Conservation (phyloP, 2,329 filamentous ascomycete species). For the Laburnicola sp. region DNA sequence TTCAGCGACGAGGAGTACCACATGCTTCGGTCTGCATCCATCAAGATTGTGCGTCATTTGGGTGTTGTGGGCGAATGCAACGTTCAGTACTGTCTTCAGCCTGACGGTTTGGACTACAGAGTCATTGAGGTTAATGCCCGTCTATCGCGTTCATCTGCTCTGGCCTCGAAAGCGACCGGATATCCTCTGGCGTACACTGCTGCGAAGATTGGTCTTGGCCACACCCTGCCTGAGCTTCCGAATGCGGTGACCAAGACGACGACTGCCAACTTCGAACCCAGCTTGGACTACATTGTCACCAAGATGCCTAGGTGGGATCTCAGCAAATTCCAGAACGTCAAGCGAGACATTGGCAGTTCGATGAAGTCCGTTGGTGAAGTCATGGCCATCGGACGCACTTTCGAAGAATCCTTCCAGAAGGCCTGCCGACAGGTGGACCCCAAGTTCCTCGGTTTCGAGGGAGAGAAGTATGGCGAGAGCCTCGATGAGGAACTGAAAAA, state of each 20-base stretch:
- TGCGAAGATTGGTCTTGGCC: slow-evolving; percentile 95
- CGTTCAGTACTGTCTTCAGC: slow-evolving; percentile 95
- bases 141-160: slow-evolving; percentile 93
- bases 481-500: slow-evolving; percentile 88
- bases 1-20: slow-evolving; percentile 98
- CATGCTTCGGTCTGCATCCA: slow-evolving; percentile 96
- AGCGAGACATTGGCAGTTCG: slow-evolving; percentile 92
- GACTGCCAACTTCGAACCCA: slow-evolving; percentile 97
- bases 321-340: slow-evolving; percentile 98
- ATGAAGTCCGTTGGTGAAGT: slow-evolving; percentile 99
- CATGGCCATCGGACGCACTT: slow-evolving; percentile 98
- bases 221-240: slow-evolving; percentile 91
- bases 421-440: slow-evolving; percentile 97
- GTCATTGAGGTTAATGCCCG: slow-evolving; percentile 99
- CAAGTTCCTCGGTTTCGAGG: slow-evolving; percentile 88
- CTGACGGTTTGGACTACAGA: slow-evolving; percentile 94
- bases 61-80: slow-evolving; percentile 99
- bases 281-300: slow-evolving; percentile 94
- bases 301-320: slow-evolving; percentile 99
- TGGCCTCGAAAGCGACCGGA: slow-evolving; percentile 96
- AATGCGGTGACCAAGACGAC: slow-evolving; percentile 99
- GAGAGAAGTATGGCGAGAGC: slow-evolving; percentile 83
- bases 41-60: slow-evolving; percentile 97
- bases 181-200: slow-evolving; percentile 97
- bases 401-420: slow-evolving; percentile 99